Percentiles rank a stretch among this genome's conserved stretches.
phyloP scores from a whole-genome alignment of 768 basidiomycete genomes.

The Cystobasidium tubakii region DNA sequence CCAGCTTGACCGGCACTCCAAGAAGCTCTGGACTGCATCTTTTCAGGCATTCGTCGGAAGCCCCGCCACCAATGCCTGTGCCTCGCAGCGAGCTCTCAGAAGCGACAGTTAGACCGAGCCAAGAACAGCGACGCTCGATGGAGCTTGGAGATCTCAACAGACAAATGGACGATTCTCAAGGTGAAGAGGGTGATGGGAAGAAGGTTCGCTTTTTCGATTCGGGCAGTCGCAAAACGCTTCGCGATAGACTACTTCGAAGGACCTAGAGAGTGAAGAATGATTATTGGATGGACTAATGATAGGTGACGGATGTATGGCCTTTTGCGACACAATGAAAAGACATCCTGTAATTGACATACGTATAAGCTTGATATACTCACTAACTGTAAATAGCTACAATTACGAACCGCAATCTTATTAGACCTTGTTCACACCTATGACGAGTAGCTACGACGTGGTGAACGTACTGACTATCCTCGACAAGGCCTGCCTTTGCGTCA shows the following conservation, averaged over 20 bases:
- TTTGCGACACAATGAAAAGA: too few species aligned
- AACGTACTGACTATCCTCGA: too few species aligned
- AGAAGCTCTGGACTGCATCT: background rate
- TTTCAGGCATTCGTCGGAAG: background rate
- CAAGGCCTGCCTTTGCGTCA: too few species aligned
- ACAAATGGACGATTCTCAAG: background rate
- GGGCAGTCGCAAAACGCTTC: background rate
- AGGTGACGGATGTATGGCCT: too few species aligned
- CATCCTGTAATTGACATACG: too few species aligned
- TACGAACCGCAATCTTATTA: background rate
- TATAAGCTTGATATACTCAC: too few species aligned
- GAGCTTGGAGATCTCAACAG: background rate
- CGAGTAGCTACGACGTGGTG: too few species aligned
- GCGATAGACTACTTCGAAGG: background rate
- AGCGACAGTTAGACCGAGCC: background rate
- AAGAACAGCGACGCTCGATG: slow-evolving; percentile 8
- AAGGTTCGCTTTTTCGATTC: background rate
- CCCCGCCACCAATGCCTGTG: background rate
- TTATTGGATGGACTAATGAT: too few species aligned
- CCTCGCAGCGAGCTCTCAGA: background rate
- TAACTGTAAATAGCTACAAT: background rate
- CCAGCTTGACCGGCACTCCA: slow-evolving; percentile 16
- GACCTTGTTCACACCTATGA: too few species aligned
- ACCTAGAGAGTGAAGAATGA: background rate
- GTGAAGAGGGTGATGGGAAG: background rate